Evolutionary conservation across 805 yeast genomes (phyloP).

Genomic region (Ogataea minuta): DNA sequence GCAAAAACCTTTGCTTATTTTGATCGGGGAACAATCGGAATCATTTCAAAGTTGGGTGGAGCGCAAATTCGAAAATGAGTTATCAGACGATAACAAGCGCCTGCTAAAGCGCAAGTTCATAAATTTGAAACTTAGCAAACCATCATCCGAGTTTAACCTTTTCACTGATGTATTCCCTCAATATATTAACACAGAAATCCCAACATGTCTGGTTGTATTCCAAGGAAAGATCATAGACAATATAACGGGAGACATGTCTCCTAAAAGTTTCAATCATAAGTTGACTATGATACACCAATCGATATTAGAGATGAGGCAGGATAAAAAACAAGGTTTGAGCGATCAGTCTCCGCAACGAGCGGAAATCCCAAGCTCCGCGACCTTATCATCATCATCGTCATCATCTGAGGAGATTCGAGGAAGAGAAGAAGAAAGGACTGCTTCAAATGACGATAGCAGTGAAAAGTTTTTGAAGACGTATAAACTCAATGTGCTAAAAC

Average conservation of each 20-base stretch:
- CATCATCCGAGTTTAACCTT: constrained; percentile 42
- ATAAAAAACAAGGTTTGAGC: no score
- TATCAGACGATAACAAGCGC: constrained; percentile 22
- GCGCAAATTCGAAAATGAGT: constrained; percentile 16
- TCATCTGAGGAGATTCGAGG: constrained; percentile 18
- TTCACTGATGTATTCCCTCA: constrained; percentile 57
- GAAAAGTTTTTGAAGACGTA: constrained; percentile 22
- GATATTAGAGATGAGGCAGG: no score
- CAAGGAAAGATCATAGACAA: constrained; percentile 46
- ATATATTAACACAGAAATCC: constrained; percentile 39
- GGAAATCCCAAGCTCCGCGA: no score
- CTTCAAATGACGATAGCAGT: constrained; percentile 30
- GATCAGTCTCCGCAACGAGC: no score
- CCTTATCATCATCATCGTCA: no score
- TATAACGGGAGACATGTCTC: constrained; percentile 35
- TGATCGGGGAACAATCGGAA: constrained; percentile 29
- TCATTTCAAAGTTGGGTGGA: constrained; percentile 26
- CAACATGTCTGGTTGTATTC: constrained; percentile 56
- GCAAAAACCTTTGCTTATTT: constrained; percentile 40
- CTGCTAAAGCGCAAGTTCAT: constrained; percentile 33
- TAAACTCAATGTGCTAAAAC: constrained; percentile 37
- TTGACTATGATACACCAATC: constrained; percentile 16
- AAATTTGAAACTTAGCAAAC: constrained; percentile 40
- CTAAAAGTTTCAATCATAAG: constrained; percentile 30
- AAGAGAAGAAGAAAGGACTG: constrained; percentile 41